Conservation (phyloP, 2,329 filamentous ascomycete genomes). For the Cladosporium oxysporum region DNA sequence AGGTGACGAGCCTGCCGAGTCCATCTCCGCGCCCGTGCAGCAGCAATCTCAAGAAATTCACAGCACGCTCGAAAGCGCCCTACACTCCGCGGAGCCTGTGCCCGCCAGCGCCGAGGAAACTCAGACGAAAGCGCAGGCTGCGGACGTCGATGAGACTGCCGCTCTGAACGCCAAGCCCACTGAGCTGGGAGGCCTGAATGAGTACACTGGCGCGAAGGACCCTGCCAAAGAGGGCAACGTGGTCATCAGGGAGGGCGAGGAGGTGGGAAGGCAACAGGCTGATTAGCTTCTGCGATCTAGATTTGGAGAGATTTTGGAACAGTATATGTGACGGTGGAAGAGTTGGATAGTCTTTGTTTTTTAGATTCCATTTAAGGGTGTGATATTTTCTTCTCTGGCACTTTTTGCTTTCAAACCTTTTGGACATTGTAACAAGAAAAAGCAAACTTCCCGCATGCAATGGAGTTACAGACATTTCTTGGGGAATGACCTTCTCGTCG, state of each 20-base stretch:
- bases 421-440: too few species aligned
- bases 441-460: too few species aligned
- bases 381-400: too few species aligned
- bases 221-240: slow-evolving; percentile 37
- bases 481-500: too few species aligned
- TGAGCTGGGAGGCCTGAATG: slow-evolving; percentile 11
- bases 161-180: slow-evolving; percentile 33
- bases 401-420: too few species aligned
- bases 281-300: not conserved
- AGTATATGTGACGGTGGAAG: not conserved
- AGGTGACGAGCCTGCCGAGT: slow-evolving; percentile 26
- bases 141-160: slow-evolving; percentile 17
- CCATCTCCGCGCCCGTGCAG: slow-evolving; percentile 22
- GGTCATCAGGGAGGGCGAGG: slow-evolving; percentile 34
- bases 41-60: slow-evolving; percentile 23
- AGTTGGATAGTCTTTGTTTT: too few species aligned
- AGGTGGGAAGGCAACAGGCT: slow-evolving; percentile 19
- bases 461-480: too few species aligned
- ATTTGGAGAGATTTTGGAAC: not conserved
- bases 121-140: slow-evolving; percentile 21
- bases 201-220: slow-evolving; percentile 25
- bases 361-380: too few species aligned
- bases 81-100: slow-evolving; percentile 21
- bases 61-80: slow-evolving; percentile 28
- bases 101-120: slow-evolving; percentile 26